Base-by-base conservation (phyloP, 2,329 filamentous ascomycete species). In the Pestalotiopsis fici region DNA sequence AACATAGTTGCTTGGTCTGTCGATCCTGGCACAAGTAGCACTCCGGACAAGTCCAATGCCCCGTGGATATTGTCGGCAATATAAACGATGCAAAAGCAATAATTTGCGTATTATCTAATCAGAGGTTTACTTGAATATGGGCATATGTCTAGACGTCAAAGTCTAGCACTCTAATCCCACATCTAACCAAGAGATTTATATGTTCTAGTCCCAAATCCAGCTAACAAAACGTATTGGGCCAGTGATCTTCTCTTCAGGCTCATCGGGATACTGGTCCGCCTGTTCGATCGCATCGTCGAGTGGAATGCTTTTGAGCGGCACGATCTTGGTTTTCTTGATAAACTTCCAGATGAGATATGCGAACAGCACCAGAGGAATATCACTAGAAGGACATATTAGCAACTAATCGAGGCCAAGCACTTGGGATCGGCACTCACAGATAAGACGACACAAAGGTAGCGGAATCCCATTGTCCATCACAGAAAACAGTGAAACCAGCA, bases 261-360 rank as follows among this genome's bases (percentile, higher is more conserved):
- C 77, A 2, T 80, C 77, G 2, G 73, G 70, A 56, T 74, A 72
- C 23, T 75, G 69, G 12, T 83, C 81, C 12, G 79, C 80, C 71
- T 86, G 84, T 21, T 83, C 79, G 2, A 90, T 81, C 0, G 87
- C 87, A 9, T 84, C 83, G 1, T 78, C 74, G 0, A 90, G 76
- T 0, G 87, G 85, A 47, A 90, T 84, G 4, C 83, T 80, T 12
- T 81, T 77, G 4, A 90, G 76, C 0, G 83, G 75, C 7, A 87
- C 79, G 11, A 88, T 74, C 66, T 85, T 86, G 0, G 90, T 91
- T 70, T 87, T 85, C 75, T 91, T 91, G 74, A 86, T 79, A 43
- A 90, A 76, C 77, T 93, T 93, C 87, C 90, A 93, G 59, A 87
- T 83, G 13, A 85, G 69, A 72, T 86, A 93, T 9, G 87, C 85